Base-by-base conservation (phyloP, 169 alveolate species). In the Plasmodium gonderi region DNA sequence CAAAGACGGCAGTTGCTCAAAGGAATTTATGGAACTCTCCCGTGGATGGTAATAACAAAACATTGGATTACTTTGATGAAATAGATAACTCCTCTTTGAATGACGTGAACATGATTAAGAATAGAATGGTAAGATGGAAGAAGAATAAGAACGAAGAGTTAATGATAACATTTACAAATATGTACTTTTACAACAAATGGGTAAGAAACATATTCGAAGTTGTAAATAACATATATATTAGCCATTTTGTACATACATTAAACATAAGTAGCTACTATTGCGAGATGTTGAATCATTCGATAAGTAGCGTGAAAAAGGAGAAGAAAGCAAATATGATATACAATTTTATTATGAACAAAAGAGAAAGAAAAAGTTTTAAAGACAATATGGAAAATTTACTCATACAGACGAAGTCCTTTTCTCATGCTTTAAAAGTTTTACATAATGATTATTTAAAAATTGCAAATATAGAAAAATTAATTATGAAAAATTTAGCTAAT, bases 331-430 rank as follows among this genome's bases (percentile, higher is more conserved):
- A 6, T 11, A 14, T 31, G 1, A 23, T 2, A 12, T 42, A 6
- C 9, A 40, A 36, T 65, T 75, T 64, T 23, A 33, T 72, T 65
- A 31, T 3, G 42, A 23, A 9, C 36, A 49, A 23, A 67, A 68
- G 60, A 60, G 33, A 80, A 60, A 33, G 76, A 33, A 33, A 38
- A 23, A 69, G n/a, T 20, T 42, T 91, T 29, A 44, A 79, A 20
- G 26, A 64, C 2, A 54, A 79, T 23, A 38, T 74, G 1, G 93
- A 65, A 76, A 65, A 38, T 33, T 40, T 89, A 45, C 91, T 92
- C 12, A 92, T 92, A 65, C 89, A 81, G 33, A 82, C 75, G 3
- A 89, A 89, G 42, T 82, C 79, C 33, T 81, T 89, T 29, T 82
- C 93, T 8, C 54, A 82, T 44, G 67, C 92, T 64, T 75, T 82